phyloP scores from a whole-genome alignment of 202 grass and related monocot species.

The Eragrostis tef region DNA sequence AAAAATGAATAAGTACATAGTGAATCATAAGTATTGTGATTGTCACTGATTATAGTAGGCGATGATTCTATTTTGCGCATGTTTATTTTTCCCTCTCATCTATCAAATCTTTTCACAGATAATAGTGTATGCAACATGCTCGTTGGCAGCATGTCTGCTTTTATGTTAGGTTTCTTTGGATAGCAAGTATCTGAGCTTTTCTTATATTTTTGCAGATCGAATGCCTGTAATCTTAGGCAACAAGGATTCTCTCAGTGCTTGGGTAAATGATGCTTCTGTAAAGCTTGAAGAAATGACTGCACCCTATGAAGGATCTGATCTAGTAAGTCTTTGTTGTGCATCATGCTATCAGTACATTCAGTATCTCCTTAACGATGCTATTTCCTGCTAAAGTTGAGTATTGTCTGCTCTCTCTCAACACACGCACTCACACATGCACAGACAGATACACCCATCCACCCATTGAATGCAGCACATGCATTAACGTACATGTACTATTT shows the following conservation, averaged over 20 bases:
- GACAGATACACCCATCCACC: background rate
- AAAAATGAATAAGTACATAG: conserved; percentile 19
- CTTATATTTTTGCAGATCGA: conserved; percentile 67
- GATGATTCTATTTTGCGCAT: background rate
- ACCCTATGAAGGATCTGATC: conserved; percentile 81
- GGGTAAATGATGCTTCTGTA: conserved; percentile 62
- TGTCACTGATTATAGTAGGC: background rate
- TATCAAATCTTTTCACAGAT: conserved; percentile 3
- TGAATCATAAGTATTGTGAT: background rate
- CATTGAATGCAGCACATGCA: too few relatives aligned
- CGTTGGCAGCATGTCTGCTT: background rate
- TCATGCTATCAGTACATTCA: background rate
- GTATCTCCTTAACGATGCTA: background rate
- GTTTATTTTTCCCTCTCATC: background rate
- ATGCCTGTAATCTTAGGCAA: conserved; percentile 86
- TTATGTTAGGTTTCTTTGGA: conserved; percentile 9
- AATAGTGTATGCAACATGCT: background rate
- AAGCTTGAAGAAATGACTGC: conserved; percentile 79
- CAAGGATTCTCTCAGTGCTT: conserved; percentile 57
- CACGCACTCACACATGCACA: background rate
- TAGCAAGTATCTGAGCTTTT: conserved; percentile 33
- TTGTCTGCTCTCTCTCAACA: background rate
- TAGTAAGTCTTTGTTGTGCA: conserved; percentile 56
- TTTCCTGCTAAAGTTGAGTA: conserved; percentile 18
- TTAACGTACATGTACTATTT: too few relatives aligned